Percentiles rank a stretch among this genome's conserved stretches.
These are phyloP conservation scores for Xylaria sp. DNA, from an alignment of 2,329 filamentous ascomycete genomes.

Conservation along the genomic window DNA sequence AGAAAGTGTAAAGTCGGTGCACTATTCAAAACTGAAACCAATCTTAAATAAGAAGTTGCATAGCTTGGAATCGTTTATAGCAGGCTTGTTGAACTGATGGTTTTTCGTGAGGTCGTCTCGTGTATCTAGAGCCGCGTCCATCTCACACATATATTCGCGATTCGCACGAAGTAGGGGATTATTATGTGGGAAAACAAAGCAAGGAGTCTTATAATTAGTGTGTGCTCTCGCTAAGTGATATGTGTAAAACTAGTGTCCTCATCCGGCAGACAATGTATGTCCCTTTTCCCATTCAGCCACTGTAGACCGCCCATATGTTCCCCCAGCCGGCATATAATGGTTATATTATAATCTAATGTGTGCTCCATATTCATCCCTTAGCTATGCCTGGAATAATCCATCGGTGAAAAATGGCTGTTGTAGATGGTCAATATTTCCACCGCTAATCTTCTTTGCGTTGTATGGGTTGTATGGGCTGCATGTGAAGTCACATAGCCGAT, in stretches of 20 bases:
- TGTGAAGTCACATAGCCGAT: not conserved
- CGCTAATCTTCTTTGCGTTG: not conserved
- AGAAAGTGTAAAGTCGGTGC: too few relatives aligned
- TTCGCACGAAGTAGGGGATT: not conserved
- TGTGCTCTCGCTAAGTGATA: not conserved
- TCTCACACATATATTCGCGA: not conserved
- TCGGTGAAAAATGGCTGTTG: not conserved
- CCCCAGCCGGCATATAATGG: not conserved
- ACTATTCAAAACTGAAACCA: too few relatives aligned
- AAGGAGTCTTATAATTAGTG: not conserved
- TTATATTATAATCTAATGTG: not conserved
- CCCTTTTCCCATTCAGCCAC: not conserved
- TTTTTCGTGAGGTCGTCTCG: not conserved
- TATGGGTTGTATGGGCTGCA: not conserved
- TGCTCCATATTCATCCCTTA: not conserved
- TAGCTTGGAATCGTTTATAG: too few relatives aligned
- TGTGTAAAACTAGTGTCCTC: not conserved
- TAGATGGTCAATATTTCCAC: not conserved
- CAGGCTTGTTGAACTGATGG: not conserved
- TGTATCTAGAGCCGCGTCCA: too few relatives aligned
- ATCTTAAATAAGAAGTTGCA: not conserved
- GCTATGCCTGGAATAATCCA: not conserved
- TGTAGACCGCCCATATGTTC: not conserved
- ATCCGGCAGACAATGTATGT: not conserved
- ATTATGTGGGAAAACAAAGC: conserved; percentile 15